Percentiles rank a stretch among this genome's conserved stretches.
phyloP scores from a whole-genome alignment of 2,329 filamentous ascomycete species.

The Talaromyces islandicus region DNA sequence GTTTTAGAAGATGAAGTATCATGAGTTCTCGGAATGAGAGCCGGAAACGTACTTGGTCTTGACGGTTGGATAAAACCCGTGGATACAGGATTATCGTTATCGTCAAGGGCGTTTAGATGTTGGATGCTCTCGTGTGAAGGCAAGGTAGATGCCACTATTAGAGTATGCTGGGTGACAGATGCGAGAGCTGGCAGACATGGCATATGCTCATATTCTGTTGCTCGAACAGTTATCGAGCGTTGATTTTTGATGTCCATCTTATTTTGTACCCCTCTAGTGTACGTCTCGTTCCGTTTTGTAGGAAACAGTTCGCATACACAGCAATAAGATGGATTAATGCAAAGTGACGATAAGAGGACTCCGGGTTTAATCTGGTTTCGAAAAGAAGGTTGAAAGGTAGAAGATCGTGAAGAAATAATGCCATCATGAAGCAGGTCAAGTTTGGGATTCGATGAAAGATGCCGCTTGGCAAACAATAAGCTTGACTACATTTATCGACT shows the following conservation, averaged over 20 bases:
- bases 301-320: neutral
- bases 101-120: neutral
- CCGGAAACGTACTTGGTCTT: neutral
- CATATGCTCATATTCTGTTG: neutral
- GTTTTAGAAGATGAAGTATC: neutral
- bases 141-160: neutral
- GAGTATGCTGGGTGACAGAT: neutral
- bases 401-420: neutral
- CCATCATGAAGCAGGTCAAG: neutral
- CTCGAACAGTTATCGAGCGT: neutral
- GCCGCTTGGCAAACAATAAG: neutral
- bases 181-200: neutral
- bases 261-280: neutral
- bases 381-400: neutral
- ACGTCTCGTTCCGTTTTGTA: neutral
- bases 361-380: neutral
- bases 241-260: neutral
- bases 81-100: neutral
- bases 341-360: neutral
- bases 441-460: neutral
- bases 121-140: neutral
- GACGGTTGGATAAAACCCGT: neutral
- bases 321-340: neutral
- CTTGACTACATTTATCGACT: neutral
- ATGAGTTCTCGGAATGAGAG: neutral